Conservation (phyloP, 768 basidiomycete species). For the Cytidiella melzeri region DNA sequence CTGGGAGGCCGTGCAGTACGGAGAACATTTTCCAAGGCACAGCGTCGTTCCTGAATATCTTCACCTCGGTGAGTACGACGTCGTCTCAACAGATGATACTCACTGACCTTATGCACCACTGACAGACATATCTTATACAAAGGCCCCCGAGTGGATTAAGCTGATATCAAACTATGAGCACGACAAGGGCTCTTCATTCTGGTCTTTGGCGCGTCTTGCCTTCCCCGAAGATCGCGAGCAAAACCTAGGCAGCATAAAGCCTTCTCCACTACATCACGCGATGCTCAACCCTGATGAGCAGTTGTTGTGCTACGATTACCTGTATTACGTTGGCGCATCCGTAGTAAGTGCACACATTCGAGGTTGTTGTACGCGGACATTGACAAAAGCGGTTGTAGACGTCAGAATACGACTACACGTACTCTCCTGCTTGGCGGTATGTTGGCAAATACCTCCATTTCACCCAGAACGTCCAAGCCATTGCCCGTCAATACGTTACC, state of each 20-base stretch:
- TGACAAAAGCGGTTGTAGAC: constrained; percentile 15
- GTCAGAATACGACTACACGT: constrained; percentile 25
- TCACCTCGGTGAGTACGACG: constrained; percentile 24
- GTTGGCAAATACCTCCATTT: constrained; percentile 30
- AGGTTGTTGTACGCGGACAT: not conserved
- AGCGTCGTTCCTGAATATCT: constrained; percentile 23
- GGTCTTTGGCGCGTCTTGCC: constrained; percentile 27
- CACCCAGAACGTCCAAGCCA: constrained; percentile 23
- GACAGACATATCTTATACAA: constrained; percentile 34
- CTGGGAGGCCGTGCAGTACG: constrained; percentile 31
- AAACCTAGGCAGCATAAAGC: constrained; percentile 18
- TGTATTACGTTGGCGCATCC: constrained; percentile 32
- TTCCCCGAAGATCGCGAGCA: constrained; percentile 27
- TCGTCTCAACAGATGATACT: no score
- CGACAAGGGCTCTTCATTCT: constrained; percentile 28
- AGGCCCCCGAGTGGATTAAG: constrained; percentile 27
- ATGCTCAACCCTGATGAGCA: constrained; percentile 31
- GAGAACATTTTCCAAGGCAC: constrained; percentile 21
- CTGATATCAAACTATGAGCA: constrained; percentile 26
- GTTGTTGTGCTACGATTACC: constrained; percentile 34
- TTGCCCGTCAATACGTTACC: constrained; percentile 27
- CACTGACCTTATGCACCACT: not conserved
- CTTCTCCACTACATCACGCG: constrained; percentile 22
- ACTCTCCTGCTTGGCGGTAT: constrained; percentile 31
- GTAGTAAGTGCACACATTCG: constrained; percentile 16